Conservation (phyloP, 257 asterid genomes). For the Solanum boliviense region DNA sequence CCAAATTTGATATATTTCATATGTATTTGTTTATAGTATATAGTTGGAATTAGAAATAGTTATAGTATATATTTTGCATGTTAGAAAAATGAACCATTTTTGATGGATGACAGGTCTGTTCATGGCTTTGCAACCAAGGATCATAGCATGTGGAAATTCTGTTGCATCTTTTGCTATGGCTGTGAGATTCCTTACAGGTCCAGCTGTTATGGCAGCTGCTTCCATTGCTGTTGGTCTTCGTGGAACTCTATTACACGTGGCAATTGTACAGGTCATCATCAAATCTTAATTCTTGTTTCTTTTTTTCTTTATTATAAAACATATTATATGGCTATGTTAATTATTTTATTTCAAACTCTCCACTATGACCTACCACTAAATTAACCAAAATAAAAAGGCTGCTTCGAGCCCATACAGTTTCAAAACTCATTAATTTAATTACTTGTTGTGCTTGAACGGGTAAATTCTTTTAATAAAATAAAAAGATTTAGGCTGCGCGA, state of each 20-base stretch:
- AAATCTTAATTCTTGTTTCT: background rate
- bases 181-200: conserved; percentile 97
- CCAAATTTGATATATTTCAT: background rate
- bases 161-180: conserved; percentile 87
- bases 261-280: conserved; percentile 75
- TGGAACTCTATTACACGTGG: conserved; percentile 74
- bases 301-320: background rate
- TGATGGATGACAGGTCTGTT: conserved; percentile 58
- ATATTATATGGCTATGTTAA: background rate
- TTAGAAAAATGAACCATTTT: background rate
- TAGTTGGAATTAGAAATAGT: background rate
- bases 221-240: conserved; percentile 97
- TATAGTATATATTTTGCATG: background rate
- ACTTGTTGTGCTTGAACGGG: background rate
- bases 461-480: background rate
- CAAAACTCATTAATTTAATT: background rate
- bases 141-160: conserved; percentile 94
- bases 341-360: background rate
- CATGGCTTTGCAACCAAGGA: conserved; percentile 98
- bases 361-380: background rate
- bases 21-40: background rate
- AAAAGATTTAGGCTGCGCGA: background rate
- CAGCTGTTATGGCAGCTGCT: conserved; percentile 99
- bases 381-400: background rate
- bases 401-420: background rate